phyloP scores from a whole-genome alignment of 164 flowering plant species.

The Malania oleifera region DNA sequence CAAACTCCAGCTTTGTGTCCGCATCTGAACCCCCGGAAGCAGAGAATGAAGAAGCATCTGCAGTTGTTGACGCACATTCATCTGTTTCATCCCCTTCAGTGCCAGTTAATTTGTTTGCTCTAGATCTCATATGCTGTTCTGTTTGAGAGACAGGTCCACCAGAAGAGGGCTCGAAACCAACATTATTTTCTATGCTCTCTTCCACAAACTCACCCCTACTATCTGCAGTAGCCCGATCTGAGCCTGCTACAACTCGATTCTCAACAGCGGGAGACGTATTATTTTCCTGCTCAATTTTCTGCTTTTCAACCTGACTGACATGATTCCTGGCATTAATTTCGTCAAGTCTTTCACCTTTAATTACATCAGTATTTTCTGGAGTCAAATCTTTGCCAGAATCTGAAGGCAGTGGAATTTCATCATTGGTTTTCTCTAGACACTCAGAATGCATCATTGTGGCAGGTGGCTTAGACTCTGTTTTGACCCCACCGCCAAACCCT shows the following conservation, averaged over 20 bases:
- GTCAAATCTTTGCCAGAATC: conserved; percentile 14
- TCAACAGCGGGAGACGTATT: conserved; percentile 11
- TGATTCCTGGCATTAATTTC: conserved; percentile 15
- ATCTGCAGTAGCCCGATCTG: conserved; percentile 14
- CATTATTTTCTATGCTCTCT: conserved; percentile 27
- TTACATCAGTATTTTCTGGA: conserved; percentile 13
- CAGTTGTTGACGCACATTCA: conserved; percentile 34
- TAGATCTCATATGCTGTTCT: conserved; percentile 12
- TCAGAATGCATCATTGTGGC: conserved; percentile 5
- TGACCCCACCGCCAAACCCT: neutral
- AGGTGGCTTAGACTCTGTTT: conserved; percentile 7
- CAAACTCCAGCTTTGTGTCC: conserved; percentile 63
- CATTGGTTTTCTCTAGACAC: conserved; percentile 9
- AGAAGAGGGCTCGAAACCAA: conserved; percentile 16
- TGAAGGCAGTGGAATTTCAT: conserved; percentile 8
- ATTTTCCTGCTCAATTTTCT: conserved; percentile 18
- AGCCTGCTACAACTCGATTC: conserved; percentile 16
- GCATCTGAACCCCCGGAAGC: conserved; percentile 34
- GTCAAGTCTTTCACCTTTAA: conserved; percentile 26
- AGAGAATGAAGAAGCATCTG: conserved; percentile 28
- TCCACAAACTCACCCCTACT: conserved; percentile 18
- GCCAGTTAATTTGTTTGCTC: conserved; percentile 18
- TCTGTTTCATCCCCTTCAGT: conserved; percentile 31
- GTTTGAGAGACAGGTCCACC: conserved; percentile 15
- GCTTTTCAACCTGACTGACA: conserved; percentile 16